Evolutionary conservation across 768 basidiomycete species (phyloP).

Genomic region (Boletus rufocinnamomeus): DNA sequence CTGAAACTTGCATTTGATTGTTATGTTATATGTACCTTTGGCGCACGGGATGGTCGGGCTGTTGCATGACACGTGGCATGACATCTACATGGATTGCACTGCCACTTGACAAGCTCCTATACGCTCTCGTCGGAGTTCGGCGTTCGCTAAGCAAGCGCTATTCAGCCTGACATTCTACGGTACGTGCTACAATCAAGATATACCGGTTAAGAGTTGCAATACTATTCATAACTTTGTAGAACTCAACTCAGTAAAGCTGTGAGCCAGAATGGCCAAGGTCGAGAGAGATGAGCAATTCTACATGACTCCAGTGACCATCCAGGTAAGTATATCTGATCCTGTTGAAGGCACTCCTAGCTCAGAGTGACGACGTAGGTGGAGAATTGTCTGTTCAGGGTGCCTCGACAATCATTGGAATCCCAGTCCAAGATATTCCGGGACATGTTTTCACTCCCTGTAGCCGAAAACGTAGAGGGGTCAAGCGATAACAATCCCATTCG

Average conservation of each 20-base stretch:
- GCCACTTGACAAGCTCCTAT: conserved; percentile 18
- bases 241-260: not conserved
- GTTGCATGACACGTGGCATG: conserved; percentile 20
- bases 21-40: conserved; percentile 2
- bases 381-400: conserved; percentile 30
- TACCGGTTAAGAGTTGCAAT: not conserved
- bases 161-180: not conserved
- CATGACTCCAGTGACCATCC: conserved; percentile 18
- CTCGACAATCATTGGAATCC: conserved; percentile 24
- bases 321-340: not conserved
- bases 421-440: conserved; percentile 29
- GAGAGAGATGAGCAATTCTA: conserved; percentile 8
- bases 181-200: not conserved
- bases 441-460: conserved; percentile 27
- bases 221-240: not conserved
- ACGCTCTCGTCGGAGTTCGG: not conserved
- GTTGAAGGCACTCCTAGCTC: not conserved
- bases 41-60: not conserved
- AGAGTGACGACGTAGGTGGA: conserved; percentile 26
- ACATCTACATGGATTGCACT: conserved; percentile 9
- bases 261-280: not conserved
- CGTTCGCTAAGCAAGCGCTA: not conserved
- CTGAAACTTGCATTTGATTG: conserved; percentile 19
- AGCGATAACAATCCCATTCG: conserved; percentile 27
- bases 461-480: conserved; percentile 19